Conservation (phyloP, 495 filamentous ascomycete species). For the Penicillium roqueforti region DNA sequence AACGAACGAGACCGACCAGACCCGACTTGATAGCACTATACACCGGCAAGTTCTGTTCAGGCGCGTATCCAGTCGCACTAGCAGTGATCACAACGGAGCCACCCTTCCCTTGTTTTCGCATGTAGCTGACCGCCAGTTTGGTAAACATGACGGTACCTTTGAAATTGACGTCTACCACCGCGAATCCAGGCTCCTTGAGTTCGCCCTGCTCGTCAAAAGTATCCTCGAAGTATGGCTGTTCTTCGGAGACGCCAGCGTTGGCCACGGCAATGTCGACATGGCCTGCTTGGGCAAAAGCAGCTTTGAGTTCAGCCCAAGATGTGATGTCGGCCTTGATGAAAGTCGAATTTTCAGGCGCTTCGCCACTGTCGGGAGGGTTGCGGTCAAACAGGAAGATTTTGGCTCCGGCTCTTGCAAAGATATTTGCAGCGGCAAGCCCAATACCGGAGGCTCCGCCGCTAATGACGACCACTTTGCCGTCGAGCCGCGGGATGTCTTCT, state of each 20-base stretch:
- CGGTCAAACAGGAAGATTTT: conserved; percentile 20
- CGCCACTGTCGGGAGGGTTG: conserved; percentile 8
- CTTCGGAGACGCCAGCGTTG: conserved; percentile 27
- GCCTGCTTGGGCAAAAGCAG: conserved; percentile 13
- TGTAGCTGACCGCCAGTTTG: conserved; percentile 24
- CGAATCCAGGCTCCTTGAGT: conserved; percentile 18
- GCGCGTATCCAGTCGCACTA: conserved; percentile 29
- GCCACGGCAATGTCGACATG: conserved; percentile 26
- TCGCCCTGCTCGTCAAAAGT: conserved; percentile 11
- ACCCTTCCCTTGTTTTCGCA: conserved; percentile 8
- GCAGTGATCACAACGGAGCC: conserved; percentile 33
- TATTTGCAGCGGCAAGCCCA: conserved; percentile 12
- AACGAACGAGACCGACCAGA: conserved; percentile 18
- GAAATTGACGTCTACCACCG: conserved; percentile 28
- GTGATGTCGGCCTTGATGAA: conserved; percentile 12
- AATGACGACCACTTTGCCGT: no score
- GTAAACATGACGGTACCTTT: conserved; percentile 19
- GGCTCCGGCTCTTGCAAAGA: conserved; percentile 18
- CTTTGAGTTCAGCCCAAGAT: conserved; percentile 19
- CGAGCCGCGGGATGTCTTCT: no score
- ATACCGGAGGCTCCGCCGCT: conserved; percentile 8
- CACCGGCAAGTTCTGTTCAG: conserved; percentile 25
- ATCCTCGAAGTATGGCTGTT: conserved; percentile 24
- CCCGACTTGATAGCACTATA: conserved; percentile 20
- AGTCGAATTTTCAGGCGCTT: no score